A percentile compares a stretch with the other conserved stretches of the same genome.
These are phyloP conservation scores for Teunomyces funiuensis DNA, from an alignment of 805 yeast species.

Conservation along the genomic window DNA sequence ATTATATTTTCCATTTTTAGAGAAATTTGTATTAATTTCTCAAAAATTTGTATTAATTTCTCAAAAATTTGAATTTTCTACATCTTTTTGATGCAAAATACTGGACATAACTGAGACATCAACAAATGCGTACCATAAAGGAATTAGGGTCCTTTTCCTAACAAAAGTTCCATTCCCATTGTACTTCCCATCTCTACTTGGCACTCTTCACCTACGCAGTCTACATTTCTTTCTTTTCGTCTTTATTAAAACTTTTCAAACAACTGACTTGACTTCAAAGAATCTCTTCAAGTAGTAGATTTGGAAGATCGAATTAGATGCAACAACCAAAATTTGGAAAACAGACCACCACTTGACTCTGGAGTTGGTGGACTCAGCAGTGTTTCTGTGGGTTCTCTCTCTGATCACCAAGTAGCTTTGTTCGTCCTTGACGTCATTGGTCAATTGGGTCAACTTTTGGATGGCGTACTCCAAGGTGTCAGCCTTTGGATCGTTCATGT, in stretches of 20 bases:
- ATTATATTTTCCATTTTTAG: too few relatives aligned
- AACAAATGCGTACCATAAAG: too few relatives aligned
- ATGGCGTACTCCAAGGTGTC: slow-evolving; percentile 85
- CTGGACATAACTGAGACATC: too few relatives aligned
- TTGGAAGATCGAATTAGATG: slow-evolving; percentile 86
- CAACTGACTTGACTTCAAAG: slow-evolving; percentile 90
- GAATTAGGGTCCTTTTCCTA: too few relatives aligned
- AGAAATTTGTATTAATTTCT: too few relatives aligned
- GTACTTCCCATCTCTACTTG: too few relatives aligned
- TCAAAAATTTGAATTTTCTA: too few relatives aligned
- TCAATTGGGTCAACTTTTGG: slow-evolving; percentile 67
- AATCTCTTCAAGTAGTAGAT: slow-evolving; percentile 91
- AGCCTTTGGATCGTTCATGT: slow-evolving; percentile 68
- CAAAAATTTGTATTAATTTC: too few relatives aligned
- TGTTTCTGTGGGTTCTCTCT: slow-evolving; percentile 96
- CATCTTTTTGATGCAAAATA: too few relatives aligned
- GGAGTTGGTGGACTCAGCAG: slow-evolving; percentile 95
- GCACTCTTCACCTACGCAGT: neutral
- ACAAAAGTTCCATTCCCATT: too few relatives aligned
- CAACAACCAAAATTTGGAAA: slow-evolving; percentile 85
- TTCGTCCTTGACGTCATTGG: slow-evolving; percentile 88
- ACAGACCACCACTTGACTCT: slow-evolving; percentile 98
- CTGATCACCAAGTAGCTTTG: slow-evolving; percentile 90
- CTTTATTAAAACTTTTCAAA: slow-evolving; percentile 38
- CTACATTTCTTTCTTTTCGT: neutral